Conservation (phyloP, 306 rosid genomes). For the Trichosanthes truncata region DNA sequence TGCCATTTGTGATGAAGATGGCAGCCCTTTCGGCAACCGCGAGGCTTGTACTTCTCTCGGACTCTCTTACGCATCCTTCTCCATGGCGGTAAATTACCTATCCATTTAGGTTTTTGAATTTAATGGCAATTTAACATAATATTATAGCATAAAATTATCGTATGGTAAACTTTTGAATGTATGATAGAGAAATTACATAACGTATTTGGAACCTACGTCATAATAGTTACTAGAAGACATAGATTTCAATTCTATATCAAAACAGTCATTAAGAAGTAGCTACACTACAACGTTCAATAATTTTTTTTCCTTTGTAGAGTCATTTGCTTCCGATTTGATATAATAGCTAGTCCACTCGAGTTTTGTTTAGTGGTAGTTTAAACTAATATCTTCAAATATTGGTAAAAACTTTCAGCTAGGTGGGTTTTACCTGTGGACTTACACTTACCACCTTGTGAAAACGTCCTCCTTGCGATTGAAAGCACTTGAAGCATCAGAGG, state of each 20-base stretch:
- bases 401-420: constrained; percentile 42
- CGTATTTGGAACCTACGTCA: no score
- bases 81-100: constrained; percentile 58
- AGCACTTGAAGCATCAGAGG: constrained; percentile 39
- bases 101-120: no score
- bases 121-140: no score
- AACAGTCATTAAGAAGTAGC: neutral
- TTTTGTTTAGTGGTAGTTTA: neutral
- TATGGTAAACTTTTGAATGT: no score
- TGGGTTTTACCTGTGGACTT: constrained; percentile 77
- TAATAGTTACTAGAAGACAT: no score
- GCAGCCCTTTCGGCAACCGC: constrained; percentile 63
- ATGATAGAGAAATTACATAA: no score
- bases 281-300: no score
- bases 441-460: constrained; percentile 42
- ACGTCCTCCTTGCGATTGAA: constrained; percentile 33
- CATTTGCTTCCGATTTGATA: no score
- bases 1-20: constrained; percentile 64
- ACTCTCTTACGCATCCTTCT: constrained; percentile 78
- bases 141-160: no score
- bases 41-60: constrained; percentile 36
- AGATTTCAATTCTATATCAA: no score
- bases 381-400: neutral
- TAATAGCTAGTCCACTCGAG: no score
- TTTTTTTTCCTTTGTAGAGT: no score